Base-by-base conservation (phyloP, 1,284 basidiomycete genomes). In the Microbotryum lychnidis-dioicae region DNA sequence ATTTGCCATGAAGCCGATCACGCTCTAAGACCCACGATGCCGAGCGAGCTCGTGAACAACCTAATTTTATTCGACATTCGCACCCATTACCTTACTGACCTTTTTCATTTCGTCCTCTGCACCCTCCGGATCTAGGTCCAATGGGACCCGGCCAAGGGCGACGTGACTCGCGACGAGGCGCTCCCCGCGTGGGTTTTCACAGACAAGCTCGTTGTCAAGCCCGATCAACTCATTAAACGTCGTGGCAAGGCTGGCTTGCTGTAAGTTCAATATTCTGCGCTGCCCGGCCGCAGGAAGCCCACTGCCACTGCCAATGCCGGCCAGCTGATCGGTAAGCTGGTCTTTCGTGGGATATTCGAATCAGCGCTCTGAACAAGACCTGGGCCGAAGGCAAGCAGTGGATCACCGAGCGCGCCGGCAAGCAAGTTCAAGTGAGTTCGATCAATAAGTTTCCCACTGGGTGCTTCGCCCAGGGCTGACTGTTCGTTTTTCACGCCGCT, bases 211-310 rank as follows among this genome's bases (percentile, higher is more conserved):
- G 71, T 73, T 54, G 70, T 65, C 56, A 73, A 73, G 69, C 71
- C 71, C 48, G 96, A 98, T 80, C 93, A 97, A 80, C 87, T 98
- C 76, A 97, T 98, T 84, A 98, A 98, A 82, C 89, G 94, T 73
- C 87, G 96, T 71, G 96, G 96, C 72, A 98, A 98, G 84, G 91
- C 92, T 37, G 94, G 94, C 70, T 83, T 98, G 29, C 84, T 98
- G 65, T 68, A 71, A 73, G 73, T 59, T 27, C 12, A 16, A 3
- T 23, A 16, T n/a, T 16, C 37, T 54, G 6, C 25, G 33, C 10
- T 29, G 10, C 23, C 12, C 48, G 9, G 27, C 21, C 48, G 48
- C 14, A 50, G 14, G 12, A 50, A 50, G 12, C 47, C 47, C 47
- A 48, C 47, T 48, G n/a, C 21, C 16, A 50, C 48, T 16, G 12